Percentiles rank a stretch among this genome's conserved stretches.
Evolutionary conservation across 768 basidiomycete genomes (phyloP).

Genomic region (Collybia sordida): DNA sequence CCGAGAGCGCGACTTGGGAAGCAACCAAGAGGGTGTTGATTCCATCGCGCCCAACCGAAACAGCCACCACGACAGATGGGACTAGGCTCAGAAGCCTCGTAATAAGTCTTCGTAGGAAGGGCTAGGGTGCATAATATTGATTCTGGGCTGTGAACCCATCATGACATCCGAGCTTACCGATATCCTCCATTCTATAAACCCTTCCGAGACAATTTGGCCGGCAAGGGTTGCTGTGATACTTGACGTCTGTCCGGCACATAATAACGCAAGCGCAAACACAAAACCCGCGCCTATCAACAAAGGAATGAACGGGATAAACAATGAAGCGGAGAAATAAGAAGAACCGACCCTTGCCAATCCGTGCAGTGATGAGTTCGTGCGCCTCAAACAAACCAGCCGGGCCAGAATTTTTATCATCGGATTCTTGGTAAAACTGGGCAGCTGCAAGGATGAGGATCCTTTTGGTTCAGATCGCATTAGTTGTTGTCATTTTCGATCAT

Average conservation of each 20-base stretch:
- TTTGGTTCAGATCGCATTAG: background rate
- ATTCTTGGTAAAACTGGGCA: conserved; percentile 60
- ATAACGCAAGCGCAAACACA: conserved; percentile 73
- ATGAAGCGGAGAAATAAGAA: background rate
- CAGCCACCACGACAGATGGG: conserved; percentile 66
- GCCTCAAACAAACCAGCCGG: conserved; percentile 76
- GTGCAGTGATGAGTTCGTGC: conserved; percentile 52
- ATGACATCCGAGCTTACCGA: conserved; percentile 32
- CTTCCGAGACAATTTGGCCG: conserved; percentile 79
- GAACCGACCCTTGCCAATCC: conserved; percentile 55
- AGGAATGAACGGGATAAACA: background rate
- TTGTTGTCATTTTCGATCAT: background rate
- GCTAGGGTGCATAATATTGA: conserved; percentile 26
- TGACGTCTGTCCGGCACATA: conserved; percentile 77
- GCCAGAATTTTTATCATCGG: conserved; percentile 26
- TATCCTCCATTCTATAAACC: conserved; percentile 75
- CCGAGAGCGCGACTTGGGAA: conserved; percentile 73
- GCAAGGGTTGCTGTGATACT: conserved; percentile 77
- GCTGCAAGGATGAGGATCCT: conserved; percentile 74
- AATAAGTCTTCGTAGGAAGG: conserved; percentile 63
- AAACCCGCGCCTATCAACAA: conserved; percentile 52
- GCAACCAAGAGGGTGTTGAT: conserved; percentile 69
- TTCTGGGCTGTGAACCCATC: background rate
- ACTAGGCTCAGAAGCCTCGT: conserved; percentile 72
- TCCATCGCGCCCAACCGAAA: conserved; percentile 63